Base-by-base conservation (phyloP, 2,329 filamentous ascomycete genomes). In the Coleophoma crateriformis region DNA sequence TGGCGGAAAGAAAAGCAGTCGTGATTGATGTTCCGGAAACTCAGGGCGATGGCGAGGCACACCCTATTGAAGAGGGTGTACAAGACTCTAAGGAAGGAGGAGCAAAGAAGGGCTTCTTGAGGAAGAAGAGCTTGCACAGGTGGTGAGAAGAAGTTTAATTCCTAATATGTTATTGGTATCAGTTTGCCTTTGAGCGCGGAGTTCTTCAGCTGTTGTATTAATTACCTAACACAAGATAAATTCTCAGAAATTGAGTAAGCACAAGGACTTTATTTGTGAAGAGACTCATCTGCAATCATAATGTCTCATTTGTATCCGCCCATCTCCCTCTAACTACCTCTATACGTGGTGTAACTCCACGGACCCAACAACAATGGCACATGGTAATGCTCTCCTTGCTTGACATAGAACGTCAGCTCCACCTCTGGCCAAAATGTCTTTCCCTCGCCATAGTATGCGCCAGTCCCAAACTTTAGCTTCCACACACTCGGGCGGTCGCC, bases 301-400 rank as follows among this genome's bases (percentile, higher is more conserved):
- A 22, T 35, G 12, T 46, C 10, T 27, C 27, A 27, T 27, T 27
- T 27, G 7, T 7, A 4, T 27, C 8, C 14, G 13, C 4, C 40
- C 22, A 38, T 17, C 7, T 38, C 39, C 38, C 32, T 50, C 52
- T 71, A 90, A 65, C 84, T 88, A 14, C 88, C 88, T 44, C 88
- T 74, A 68, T 94, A 94, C 10, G 88, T 92, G 38, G 85, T 87
- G 70, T 90, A 94, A 64, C 85, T 87, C 70, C 84, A 91, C 32
- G 88, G 88, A 55, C 85, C 83, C 69, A 92, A 66, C 66, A 94
- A 64, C 63, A 94, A 68, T 41, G 88, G 88, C 3, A 94, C 87
- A 71, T 94, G 88, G 63, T 88, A 92, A 63, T 86, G 82, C 74
- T 88, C 82, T 19, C 74, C 68, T 51, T 67, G 67, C 55, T 73